Evolutionary conservation across 257 asterid species (phyloP).

Genomic region (Jacaranda mimosifolia): DNA sequence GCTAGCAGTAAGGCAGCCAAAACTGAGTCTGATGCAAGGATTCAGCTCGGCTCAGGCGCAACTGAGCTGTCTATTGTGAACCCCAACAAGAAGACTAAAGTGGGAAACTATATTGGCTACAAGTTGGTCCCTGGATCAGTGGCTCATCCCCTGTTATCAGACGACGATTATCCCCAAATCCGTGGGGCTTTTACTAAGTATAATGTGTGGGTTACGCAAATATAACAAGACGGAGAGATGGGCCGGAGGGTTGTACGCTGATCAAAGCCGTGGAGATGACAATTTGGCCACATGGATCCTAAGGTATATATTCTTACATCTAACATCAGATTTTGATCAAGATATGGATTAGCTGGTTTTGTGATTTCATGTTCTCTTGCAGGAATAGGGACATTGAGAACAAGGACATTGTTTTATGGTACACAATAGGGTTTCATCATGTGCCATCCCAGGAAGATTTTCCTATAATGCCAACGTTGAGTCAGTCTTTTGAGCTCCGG

Average conservation of each 20-base stretch:
- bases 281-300: conserved; percentile 50
- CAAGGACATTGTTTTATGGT: conserved; percentile 25
- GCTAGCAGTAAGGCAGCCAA: conserved; percentile 41
- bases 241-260: conserved; percentile 60
- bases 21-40: conserved; percentile 59
- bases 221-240: conserved; percentile 64
- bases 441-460: conserved; percentile 25
- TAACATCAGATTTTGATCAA: neutral
- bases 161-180: conserved; percentile 54
- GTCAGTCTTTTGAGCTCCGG: conserved; percentile 9
- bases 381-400: conserved; percentile 20
- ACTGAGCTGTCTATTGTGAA: conserved; percentile 52
- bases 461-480: conserved; percentile 17
- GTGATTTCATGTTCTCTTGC: neutral
- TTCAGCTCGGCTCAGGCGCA: conserved; percentile 42
- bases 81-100: conserved; percentile 54
- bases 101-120: conserved; percentile 62
- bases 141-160: conserved; percentile 39
- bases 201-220: conserved; percentile 63
- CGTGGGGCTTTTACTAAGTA: conserved; percentile 56
- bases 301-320: conserved; percentile 45
- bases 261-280: conserved; percentile 66
- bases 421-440: conserved; percentile 28
- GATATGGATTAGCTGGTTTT: neutral
- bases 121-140: conserved; percentile 52